phyloP scores from a whole-genome alignment of 139 green algal species.

The Spirogloea muscicola region DNA sequence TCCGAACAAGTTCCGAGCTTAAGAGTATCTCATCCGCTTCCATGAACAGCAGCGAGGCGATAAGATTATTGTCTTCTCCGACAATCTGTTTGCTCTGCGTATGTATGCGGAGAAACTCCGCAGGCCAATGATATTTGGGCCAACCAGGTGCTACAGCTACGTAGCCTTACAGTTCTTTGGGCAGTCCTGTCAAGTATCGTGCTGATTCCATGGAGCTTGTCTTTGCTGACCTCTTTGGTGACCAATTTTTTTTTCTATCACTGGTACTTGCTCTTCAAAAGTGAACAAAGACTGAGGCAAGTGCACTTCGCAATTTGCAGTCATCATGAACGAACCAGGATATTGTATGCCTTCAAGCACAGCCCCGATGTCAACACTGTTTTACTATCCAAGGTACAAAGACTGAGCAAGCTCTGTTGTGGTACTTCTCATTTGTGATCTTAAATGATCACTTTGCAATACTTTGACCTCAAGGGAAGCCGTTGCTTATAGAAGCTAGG shows the following conservation, averaged over 20 bases:
- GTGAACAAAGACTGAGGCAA: no score
- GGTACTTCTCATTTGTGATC: no score
- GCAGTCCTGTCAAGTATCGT: no score
- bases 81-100: constrained; percentile 96
- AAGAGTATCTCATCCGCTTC: constrained; percentile 92
- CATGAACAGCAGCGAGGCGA: constrained; percentile 80
- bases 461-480: no score
- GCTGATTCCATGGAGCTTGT: no score
- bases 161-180: not conserved
- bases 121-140: constrained; percentile 93
- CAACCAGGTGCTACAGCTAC: constrained; percentile 69
- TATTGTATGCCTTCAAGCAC: constrained; percentile 93
- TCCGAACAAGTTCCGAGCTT: constrained; percentile 92
- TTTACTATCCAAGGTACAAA: constrained; percentile 97
- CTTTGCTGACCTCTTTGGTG: no score
- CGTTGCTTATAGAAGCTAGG: no score
- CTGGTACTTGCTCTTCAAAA: no score
- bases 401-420: no score
- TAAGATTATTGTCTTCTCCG: constrained; percentile 94
- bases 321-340: constrained; percentile 77
- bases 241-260: no score
- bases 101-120: constrained; percentile 77
- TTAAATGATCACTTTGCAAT: no score
- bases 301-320: no score
- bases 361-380: constrained; percentile 89